These are phyloP conservation scores for Phytophthora multivora DNA, from an alignment of 352 stramenopile species.

Conservation along the genomic window DNA sequence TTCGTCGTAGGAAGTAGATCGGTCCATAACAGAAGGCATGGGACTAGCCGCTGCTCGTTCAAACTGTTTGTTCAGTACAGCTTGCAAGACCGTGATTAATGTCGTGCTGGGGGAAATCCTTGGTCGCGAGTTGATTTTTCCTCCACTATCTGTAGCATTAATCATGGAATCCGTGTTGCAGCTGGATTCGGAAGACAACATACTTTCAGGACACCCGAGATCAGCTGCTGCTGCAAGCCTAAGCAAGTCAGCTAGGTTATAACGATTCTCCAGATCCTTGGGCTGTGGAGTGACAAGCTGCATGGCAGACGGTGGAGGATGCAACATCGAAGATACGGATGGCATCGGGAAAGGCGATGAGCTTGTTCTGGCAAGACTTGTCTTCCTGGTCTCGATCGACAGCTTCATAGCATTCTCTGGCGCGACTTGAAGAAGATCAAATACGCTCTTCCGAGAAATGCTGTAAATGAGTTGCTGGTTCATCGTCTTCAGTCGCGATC, in stretches of 20 bases:
- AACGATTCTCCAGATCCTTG: constrained; percentile 40
- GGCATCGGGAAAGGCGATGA: constrained; percentile 36
- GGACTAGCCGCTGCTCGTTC: constrained; percentile 33
- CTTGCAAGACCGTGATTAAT: constrained; percentile 51
- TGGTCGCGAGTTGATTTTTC: constrained; percentile 10
- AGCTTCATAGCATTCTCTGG: constrained; percentile 70
- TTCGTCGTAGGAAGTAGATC: constrained; percentile 35
- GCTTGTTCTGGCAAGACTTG: constrained; percentile 28
- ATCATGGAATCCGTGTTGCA: constrained; percentile 10
- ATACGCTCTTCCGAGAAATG: constrained; percentile 64
- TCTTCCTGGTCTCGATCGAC: constrained; percentile 41
- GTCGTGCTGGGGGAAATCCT: constrained; percentile 13
- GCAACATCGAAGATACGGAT: constrained; percentile 6
- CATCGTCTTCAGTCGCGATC: constrained; percentile 36
- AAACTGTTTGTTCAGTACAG: constrained; percentile 63
- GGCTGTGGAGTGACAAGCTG: constrained; percentile 10
- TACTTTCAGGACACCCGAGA: constrained; percentile 53
- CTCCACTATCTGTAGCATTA: constrained; percentile 5
- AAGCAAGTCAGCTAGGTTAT: constrained; percentile 59
- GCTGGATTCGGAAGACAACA: constrained; percentile 36
- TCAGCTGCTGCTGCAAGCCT: constrained; percentile 57
- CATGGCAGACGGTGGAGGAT: constrained; percentile 1
- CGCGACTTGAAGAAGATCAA: constrained; percentile 57
- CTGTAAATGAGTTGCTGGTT: constrained; percentile 61
- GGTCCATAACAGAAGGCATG: constrained; percentile 29